Evolutionary conservation across 768 basidiomycete species (phyloP).

Genomic region (Pleurotus citrinopileatus): DNA sequence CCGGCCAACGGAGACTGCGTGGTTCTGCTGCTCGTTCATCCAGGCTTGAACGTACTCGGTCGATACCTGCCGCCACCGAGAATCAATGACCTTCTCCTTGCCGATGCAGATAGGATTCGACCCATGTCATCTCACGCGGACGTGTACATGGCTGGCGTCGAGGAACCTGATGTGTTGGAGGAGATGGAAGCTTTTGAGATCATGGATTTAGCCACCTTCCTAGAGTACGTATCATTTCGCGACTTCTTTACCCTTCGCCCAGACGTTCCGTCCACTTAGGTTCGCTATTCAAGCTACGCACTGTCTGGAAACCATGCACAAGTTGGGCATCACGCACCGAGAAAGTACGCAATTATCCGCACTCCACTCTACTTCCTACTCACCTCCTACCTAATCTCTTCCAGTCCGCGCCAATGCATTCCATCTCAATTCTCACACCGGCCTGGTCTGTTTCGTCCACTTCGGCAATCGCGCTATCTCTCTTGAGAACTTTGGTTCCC

Average conservation of each 20-base stretch:
- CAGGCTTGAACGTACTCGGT: slow-evolving; percentile 65
- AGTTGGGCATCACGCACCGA: slow-evolving; percentile 52
- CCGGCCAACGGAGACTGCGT: slow-evolving; percentile 63
- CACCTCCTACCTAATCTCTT: slow-evolving; percentile 23
- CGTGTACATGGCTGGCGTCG: slow-evolving; percentile 45
- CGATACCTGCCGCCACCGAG: slow-evolving; percentile 67
- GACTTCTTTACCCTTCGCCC: background rate
- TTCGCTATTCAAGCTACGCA: slow-evolving; percentile 76
- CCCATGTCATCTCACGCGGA: slow-evolving; percentile 45
- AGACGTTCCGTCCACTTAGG: slow-evolving; percentile 29
- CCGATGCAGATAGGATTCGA: slow-evolving; percentile 45
- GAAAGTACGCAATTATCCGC: slow-evolving; percentile 43
- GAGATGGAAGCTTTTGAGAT: slow-evolving; percentile 62
- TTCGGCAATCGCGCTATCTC: slow-evolving; percentile 75
- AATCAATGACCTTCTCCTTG: slow-evolving; percentile 64
- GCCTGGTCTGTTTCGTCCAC: slow-evolving; percentile 67
- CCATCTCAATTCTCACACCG: slow-evolving; percentile 68
- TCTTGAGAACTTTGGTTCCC: slow-evolving; percentile 68
- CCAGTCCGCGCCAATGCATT: slow-evolving; percentile 78
- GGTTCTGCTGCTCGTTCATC: slow-evolving; percentile 69
- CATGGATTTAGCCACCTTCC: slow-evolving; percentile 75
- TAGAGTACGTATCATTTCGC: slow-evolving; percentile 47
- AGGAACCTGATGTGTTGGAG: slow-evolving; percentile 43
- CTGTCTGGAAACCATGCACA: slow-evolving; percentile 67
- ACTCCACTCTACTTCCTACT: background rate